phyloP scores from a whole-genome alignment of 1,284 basidiomycete species.

The Apiotrichum mycotoxinovorans region DNA sequence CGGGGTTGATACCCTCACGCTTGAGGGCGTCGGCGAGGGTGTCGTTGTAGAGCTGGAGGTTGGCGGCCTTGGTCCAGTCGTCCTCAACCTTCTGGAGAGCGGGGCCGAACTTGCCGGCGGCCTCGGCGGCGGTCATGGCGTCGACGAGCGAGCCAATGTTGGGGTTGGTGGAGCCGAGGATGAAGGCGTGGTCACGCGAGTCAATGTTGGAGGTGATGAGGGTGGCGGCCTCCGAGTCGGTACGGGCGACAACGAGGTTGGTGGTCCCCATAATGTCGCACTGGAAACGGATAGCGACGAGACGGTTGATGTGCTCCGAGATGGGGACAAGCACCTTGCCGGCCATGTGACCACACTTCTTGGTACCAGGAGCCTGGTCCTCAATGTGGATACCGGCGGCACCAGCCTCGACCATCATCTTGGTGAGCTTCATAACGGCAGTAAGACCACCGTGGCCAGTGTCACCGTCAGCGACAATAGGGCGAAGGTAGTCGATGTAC shows the following conservation, averaged over 20 bases:
- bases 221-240: conserved; percentile 86
- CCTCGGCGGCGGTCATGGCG: conserved; percentile 81
- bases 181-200: conserved; percentile 92
- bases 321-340: conserved; percentile 65
- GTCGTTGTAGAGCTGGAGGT: conserved; percentile 73
- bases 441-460: conserved; percentile 72
- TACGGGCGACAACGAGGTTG: conserved; percentile 70
- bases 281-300: conserved; percentile 71
- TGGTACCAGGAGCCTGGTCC: conserved; percentile 62
- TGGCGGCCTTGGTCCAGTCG: conserved; percentile 73
- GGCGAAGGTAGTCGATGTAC: conserved; percentile 77
- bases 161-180: conserved; percentile 85
- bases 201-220: conserved; percentile 97
- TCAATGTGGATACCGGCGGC: conserved; percentile 72
- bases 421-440: conserved; percentile 89
- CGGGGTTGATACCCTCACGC: conserved; percentile 56
- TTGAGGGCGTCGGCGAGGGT: conserved; percentile 69
- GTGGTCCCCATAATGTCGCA: conserved; percentile 76
- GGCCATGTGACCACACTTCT: conserved; percentile 66
- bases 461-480: conserved; percentile 91
- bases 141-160: conserved; percentile 64
- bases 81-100: conserved; percentile 84
- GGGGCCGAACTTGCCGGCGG: conserved; percentile 70
- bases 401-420: conserved; percentile 74
- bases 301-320: conserved; percentile 73